phyloP scores from a whole-genome alignment of 306 rosid genomes.

The Sphenostylis stenocarpa region DNA sequence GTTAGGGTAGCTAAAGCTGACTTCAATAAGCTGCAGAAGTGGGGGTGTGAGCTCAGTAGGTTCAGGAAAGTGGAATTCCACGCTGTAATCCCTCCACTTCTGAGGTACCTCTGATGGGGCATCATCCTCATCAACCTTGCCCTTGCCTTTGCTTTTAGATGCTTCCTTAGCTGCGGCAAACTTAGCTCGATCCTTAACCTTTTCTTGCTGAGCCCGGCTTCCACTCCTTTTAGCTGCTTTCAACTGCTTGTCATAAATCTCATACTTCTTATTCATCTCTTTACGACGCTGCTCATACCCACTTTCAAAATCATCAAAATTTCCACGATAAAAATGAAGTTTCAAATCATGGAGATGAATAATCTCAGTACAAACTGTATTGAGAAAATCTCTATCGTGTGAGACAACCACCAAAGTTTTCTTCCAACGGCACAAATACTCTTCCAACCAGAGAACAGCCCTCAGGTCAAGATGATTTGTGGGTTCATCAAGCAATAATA shows the following conservation, averaged over 20 bases:
- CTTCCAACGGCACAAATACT: conserved; percentile 78
- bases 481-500: conserved; percentile 69
- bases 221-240: conserved; percentile 72
- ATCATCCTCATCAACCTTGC: conserved; percentile 55
- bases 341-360: conserved; percentile 77
- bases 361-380: conserved; percentile 64
- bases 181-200: conserved; percentile 68
- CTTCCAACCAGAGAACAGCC: conserved; percentile 82
- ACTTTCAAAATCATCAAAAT: conserved; percentile 70
- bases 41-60: conserved; percentile 76
- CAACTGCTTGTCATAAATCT: conserved; percentile 58
- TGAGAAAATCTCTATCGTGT: conserved; percentile 73
- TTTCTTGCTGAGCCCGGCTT: conserved; percentile 63
- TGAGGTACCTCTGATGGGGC: conserved; percentile 53
- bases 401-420: conserved; percentile 76
- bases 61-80: conserved; percentile 71
- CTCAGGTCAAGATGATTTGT: conserved; percentile 75
- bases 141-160: conserved; percentile 56
- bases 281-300: conserved; percentile 83
- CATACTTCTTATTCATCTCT: conserved; percentile 74
- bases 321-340: conserved; percentile 78
- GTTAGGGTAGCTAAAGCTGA: conserved; percentile 67
- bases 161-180: conserved; percentile 63
- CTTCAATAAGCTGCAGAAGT: conserved; percentile 73
- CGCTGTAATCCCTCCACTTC: conserved; percentile 71